Conservation (phyloP, 2,329 filamentous ascomycete genomes). For the Zymoseptoria passerinii region DNA sequence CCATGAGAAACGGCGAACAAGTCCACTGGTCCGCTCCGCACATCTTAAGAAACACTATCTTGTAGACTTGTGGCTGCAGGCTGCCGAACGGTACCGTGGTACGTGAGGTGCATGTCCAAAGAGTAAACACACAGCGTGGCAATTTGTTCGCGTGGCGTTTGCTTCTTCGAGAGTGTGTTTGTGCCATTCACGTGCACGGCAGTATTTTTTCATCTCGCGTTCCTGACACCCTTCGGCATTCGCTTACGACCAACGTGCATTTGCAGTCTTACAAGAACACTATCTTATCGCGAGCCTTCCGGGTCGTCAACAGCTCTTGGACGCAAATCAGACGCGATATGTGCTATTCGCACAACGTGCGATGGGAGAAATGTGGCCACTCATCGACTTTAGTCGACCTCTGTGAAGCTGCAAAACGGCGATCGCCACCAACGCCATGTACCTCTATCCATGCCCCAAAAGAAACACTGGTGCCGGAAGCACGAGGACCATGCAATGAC, state of each 20-base stretch:
- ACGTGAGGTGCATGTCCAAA: background rate
- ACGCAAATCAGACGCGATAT: background rate
- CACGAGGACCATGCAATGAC: conserved; percentile 13
- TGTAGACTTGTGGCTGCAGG: background rate
- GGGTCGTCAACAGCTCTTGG: background rate
- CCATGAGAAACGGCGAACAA: no score
- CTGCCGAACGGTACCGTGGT: background rate
- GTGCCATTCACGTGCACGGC: no score
- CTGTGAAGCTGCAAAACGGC: conserved; percentile 9
- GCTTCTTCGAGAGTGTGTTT: no score
- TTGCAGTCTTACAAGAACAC: conserved; percentile 2
- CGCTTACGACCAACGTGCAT: background rate
- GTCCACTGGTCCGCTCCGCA: no score
- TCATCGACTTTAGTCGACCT: conserved; percentile 12
- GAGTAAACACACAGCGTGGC: no score
- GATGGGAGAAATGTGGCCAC: conserved; percentile 17
- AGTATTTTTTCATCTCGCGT: no score
- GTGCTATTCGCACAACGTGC: conserved; percentile 6
- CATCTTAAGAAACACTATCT: background rate
- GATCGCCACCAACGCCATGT: conserved; percentile 12
- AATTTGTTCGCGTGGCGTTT: no score
- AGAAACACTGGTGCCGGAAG: conserved; percentile 8
- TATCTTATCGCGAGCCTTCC: background rate
- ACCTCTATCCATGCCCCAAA: conserved; percentile 16
- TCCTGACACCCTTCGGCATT: no score